phyloP scores from a whole-genome alignment of 2,329 filamentous ascomycete genomes.

The Xylariomycetidae sp. region DNA sequence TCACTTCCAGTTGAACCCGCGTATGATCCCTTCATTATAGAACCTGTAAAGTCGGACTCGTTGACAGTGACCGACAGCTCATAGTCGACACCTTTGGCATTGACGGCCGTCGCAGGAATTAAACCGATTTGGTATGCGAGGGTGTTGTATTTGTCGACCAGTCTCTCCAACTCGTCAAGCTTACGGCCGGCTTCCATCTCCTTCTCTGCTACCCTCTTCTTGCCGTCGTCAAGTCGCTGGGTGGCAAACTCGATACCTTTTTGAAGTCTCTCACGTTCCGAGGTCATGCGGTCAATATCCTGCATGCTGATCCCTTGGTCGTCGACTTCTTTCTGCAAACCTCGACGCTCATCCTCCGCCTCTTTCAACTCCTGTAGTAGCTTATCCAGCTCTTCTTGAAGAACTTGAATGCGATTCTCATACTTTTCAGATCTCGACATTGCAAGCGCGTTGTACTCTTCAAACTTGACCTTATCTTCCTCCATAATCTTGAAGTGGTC shows the following conservation, averaged over 20 bases:
- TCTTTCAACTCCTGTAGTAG: slow-evolving; percentile 69
- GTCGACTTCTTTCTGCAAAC: slow-evolving; percentile 82
- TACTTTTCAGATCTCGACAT: slow-evolving; percentile 86
- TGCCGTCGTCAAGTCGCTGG: slow-evolving; percentile 76
- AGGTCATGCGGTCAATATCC: slow-evolving; percentile 98
- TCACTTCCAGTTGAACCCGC: slow-evolving; percentile 53
- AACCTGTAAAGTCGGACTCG: slow-evolving; percentile 71
- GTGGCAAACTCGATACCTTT: slow-evolving; percentile 76
- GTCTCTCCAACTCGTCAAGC: slow-evolving; percentile 86
- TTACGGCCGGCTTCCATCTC: slow-evolving; percentile 82
- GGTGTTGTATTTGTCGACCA: slow-evolving; percentile 89
- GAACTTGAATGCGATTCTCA: slow-evolving; percentile 69
- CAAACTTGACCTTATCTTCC: slow-evolving; percentile 91
- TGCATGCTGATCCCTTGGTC: slow-evolving; percentile 92
- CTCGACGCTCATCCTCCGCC: slow-evolving; percentile 75
- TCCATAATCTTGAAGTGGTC: slow-evolving; percentile 90
- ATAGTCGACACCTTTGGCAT: slow-evolving; percentile 79
- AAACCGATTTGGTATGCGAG: slow-evolving; percentile 89
- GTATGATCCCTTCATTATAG: slow-evolving; percentile 45
- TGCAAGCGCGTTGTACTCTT: slow-evolving; percentile 85
- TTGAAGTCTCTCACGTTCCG: slow-evolving; percentile 89
- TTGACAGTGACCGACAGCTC: slow-evolving; percentile 82
- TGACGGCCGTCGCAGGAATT: slow-evolving; percentile 77
- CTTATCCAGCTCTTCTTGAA: slow-evolving; percentile 85
- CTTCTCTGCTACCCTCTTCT: slow-evolving; percentile 76